A percentile compares a stretch with the other conserved stretches of the same genome.
Evolutionary conservation across 2,329 filamentous ascomycete genomes (phyloP).

Genomic region (Grosmannia huntii): DNA sequence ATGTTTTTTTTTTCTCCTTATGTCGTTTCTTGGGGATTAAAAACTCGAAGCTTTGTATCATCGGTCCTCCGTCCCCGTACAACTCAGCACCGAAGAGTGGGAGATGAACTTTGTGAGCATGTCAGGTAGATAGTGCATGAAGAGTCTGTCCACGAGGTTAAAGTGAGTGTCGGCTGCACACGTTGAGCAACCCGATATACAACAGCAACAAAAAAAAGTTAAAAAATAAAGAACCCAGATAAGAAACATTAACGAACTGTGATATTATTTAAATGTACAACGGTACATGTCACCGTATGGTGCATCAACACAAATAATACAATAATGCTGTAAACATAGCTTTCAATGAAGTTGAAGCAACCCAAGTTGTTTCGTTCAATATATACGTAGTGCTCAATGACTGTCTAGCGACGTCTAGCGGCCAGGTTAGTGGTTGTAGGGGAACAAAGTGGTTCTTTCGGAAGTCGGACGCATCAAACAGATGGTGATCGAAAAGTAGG

Average conservation of each 20-base stretch:
- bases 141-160: constrained; percentile 50
- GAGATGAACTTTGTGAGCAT: constrained; percentile 7
- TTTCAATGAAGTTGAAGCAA: not conserved
- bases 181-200: constrained; percentile 42
- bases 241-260: not conserved
- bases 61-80: constrained; percentile 48
- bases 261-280: not conserved
- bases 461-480: too few species aligned
- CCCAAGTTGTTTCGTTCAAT: too few species aligned
- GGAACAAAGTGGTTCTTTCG: too few species aligned
- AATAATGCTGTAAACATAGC: not conserved
- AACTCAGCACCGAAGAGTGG: constrained; percentile 59
- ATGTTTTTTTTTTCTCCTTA: constrained; percentile 17
- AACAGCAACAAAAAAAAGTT: constrained; percentile 15
- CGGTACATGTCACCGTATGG: not conserved
- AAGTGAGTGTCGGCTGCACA: constrained; percentile 50
- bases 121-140: constrained; percentile 18
- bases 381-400: too few species aligned
- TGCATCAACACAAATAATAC: not conserved
- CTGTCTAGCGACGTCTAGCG: too few species aligned
- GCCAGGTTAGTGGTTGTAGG: too few species aligned
- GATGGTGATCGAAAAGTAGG: too few species aligned
- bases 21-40: not conserved
- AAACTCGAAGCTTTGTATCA: constrained; percentile 8
- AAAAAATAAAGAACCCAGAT: constrained; percentile 13